phyloP scores from a whole-genome alignment of 2,329 filamentous ascomycete genomes.

The Xylariaceae sp. region DNA sequence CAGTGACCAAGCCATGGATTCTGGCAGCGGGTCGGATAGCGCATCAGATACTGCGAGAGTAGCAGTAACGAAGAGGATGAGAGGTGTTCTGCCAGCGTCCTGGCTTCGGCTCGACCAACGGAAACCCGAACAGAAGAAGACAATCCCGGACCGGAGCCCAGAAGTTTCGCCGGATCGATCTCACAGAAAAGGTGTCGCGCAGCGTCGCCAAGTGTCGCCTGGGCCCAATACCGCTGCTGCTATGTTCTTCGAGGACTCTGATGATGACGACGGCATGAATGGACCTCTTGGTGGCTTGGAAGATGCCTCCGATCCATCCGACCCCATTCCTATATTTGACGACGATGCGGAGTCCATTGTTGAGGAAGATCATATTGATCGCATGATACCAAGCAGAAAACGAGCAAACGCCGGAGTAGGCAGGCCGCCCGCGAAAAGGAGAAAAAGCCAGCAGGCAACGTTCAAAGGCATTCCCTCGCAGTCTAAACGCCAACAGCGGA shows the following conservation, averaged over 20 bases:
- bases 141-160: conserved; percentile 22
- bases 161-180: conserved; percentile 31
- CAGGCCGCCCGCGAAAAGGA: conserved; percentile 21
- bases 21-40: conserved; percentile 27
- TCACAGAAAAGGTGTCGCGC: conserved; percentile 41
- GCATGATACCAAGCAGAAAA: conserved; percentile 39
- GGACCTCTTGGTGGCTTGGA: too few species aligned
- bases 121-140: conserved; percentile 25
- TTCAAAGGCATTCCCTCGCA: conserved; percentile 21
- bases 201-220: conserved; percentile 30
- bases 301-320: too few species aligned
- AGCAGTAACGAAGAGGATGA: conserved; percentile 36
- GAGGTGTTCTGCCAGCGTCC: conserved; percentile 58
- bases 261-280: conserved; percentile 25
- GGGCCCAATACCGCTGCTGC: conserved; percentile 20
- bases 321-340: conserved; percentile 15
- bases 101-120: conserved; percentile 55
- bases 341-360: conserved; percentile 33
- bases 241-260: conserved; percentile 40
- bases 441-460: conserved; percentile 23
- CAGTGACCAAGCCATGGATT: conserved; percentile 10
- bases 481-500: conserved; percentile 23
- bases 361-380: conserved; percentile 46
- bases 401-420: conserved; percentile 24
- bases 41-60: conserved; percentile 25